phyloP scores from a whole-genome alignment of 2,329 filamentous ascomycete species.

The Zasmidium cellare region DNA sequence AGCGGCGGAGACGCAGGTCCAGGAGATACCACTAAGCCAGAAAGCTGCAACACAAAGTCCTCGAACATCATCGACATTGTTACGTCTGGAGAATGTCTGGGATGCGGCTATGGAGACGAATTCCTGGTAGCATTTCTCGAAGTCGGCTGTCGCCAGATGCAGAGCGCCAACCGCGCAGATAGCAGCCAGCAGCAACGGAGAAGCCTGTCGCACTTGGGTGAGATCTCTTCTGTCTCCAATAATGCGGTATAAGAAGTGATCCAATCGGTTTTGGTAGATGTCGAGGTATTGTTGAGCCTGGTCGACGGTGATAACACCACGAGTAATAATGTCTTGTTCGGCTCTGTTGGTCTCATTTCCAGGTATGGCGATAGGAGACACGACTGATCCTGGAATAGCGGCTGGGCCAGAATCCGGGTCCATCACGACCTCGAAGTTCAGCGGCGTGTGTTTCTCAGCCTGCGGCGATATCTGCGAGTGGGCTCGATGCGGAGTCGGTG shows the following conservation, averaged over 20 bases:
- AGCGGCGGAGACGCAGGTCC: conserved; percentile 33
- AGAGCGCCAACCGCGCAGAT: conserved; percentile 38
- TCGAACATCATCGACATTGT: conserved; percentile 32
- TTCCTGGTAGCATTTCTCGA: conserved; percentile 34
- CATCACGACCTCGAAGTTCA: conserved; percentile 41
- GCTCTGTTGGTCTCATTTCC: conserved; percentile 25
- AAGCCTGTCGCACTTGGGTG: conserved; percentile 30
- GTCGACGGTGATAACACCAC: conserved; percentile 28
- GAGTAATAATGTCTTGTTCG: conserved; percentile 31
- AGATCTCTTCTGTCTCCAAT: conserved; percentile 32
- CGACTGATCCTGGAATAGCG: conserved; percentile 34
- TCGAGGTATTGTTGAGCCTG: conserved; percentile 32
- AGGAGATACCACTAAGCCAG: conserved; percentile 38
- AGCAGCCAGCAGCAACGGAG: conserved; percentile 35
- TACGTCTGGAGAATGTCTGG: conserved; percentile 29
- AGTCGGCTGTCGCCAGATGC: conserved; percentile 28
- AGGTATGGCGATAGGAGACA: conserved; percentile 29
- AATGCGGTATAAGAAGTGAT: conserved; percentile 36
- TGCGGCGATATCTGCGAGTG: conserved; percentile 18
- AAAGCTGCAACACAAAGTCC: conserved; percentile 41
- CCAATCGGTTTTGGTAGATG: conserved; percentile 34
- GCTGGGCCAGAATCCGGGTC: conserved; percentile 40
- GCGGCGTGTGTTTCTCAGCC: conserved; percentile 27
- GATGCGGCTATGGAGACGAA: conserved; percentile 31
- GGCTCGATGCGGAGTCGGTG: conserved; percentile 1